Evolutionary conservation across 75 land plant species (phyloP).

Genomic region (Larix kaempferi): DNA sequence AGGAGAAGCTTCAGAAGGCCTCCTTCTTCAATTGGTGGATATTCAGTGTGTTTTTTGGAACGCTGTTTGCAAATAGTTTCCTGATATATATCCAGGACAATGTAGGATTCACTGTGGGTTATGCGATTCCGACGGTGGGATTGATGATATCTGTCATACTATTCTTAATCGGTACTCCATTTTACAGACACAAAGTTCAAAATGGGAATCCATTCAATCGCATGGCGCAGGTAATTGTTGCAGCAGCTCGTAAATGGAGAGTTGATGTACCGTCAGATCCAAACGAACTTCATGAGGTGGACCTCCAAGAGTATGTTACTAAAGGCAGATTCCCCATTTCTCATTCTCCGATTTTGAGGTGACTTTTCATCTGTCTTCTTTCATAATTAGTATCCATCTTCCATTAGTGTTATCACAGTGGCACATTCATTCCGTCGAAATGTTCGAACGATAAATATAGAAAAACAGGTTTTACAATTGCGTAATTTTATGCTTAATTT

Average conservation of each 20-base stretch:
- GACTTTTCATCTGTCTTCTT: not conserved
- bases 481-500: no score
- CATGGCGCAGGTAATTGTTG: constrained; percentile 57
- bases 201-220: constrained; percentile 49
- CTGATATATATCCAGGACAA: constrained; percentile 33
- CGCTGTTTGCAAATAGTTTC: constrained; percentile 18
- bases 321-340: constrained; percentile 51
- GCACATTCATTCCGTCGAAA: no score
- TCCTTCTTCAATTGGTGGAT: constrained; percentile 47
- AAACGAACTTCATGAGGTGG: constrained; percentile 59
- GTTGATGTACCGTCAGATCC: constrained; percentile 29
- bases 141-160: constrained; percentile 16
- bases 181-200: constrained; percentile 26
- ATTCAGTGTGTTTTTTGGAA: constrained; percentile 20
- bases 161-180: constrained; percentile 22
- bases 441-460: no score
- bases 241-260: constrained; percentile 56
- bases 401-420: no score
- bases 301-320: constrained; percentile 39
- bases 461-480: no score
- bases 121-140: constrained; percentile 21
- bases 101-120: constrained; percentile 29
- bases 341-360: constrained; percentile 52
- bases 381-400: no score
- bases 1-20: constrained; percentile 19